A percentile compares a stretch with the other conserved stretches of the same genome.
These are phyloP conservation scores for Spergularia marina DNA, from an alignment of 148 eudicot genomes.

Conservation along the genomic window DNA sequence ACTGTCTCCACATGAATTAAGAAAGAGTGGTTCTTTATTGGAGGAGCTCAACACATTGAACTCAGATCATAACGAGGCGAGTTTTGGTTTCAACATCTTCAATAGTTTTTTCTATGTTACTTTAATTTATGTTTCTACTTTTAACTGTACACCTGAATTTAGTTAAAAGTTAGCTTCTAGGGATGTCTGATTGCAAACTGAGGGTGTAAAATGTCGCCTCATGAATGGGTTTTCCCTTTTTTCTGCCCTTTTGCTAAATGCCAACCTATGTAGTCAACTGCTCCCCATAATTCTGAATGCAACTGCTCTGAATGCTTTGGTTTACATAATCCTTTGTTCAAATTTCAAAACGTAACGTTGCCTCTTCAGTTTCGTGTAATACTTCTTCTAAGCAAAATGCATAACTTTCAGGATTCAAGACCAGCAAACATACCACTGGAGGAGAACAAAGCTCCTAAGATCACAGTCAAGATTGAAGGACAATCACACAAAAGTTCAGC, in stretches of 20 bases:
- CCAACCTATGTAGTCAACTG: too few relatives aligned
- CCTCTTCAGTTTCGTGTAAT: too few relatives aligned
- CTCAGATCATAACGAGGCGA: slow-evolving; percentile 58
- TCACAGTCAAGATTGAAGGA: too few relatives aligned
- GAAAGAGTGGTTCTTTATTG: slow-evolving; percentile 46
- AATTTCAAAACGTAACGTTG: too few relatives aligned
- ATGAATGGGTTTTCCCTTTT: background rate
- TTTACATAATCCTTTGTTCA: too few relatives aligned
- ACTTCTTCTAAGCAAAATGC: too few relatives aligned
- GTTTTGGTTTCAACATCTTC: slow-evolving; percentile 22
- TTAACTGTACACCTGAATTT: background rate
- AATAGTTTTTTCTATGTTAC: background rate
- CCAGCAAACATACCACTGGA: too few relatives aligned
- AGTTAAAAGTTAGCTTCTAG: background rate
- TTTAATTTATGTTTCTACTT: background rate
- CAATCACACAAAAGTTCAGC: too few relatives aligned
- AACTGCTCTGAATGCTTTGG: too few relatives aligned
- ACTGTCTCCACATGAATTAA: slow-evolving; percentile 64
- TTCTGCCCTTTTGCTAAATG: background rate
- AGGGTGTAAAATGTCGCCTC: background rate
- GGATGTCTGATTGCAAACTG: background rate
- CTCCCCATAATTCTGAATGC: too few relatives aligned
- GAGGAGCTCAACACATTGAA: slow-evolving; percentile 59
- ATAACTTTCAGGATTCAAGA: too few relatives aligned
- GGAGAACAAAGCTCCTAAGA: too few relatives aligned